Evolutionary conservation across 169 alveolate species (phyloP).

Genomic region (Perkinsus olseni): DNA sequence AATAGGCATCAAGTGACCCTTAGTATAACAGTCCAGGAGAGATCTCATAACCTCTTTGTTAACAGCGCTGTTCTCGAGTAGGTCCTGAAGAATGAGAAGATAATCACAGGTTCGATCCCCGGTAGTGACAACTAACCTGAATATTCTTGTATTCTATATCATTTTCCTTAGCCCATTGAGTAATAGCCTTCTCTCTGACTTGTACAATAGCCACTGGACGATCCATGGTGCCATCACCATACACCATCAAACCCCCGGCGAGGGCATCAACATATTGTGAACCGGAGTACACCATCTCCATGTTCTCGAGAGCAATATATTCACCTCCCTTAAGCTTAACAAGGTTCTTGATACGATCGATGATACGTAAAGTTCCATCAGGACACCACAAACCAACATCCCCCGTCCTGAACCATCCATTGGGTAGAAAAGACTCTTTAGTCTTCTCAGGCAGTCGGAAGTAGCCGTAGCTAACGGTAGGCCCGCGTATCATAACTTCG

Average conservation of each 20-base stretch:
- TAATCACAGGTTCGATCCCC: no score
- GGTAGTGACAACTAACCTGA: no score
- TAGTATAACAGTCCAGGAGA: background rate
- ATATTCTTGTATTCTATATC: background rate
- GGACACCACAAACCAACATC: conserved; percentile 49
- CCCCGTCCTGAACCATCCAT: conserved; percentile 65
- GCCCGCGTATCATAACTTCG: conserved; percentile 67
- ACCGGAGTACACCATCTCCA: background rate
- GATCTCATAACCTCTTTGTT: background rate
- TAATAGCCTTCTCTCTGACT: background rate
- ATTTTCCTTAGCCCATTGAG: background rate
- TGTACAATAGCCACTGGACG: background rate
- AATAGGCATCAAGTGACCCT: background rate
- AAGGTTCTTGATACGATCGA: conserved; percentile 66
- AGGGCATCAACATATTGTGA: background rate
- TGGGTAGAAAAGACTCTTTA: conserved; percentile 30
- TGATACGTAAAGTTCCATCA: conserved; percentile 53
- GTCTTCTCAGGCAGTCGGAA: conserved; percentile 62
- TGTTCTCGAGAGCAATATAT: background rate
- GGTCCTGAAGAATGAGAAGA: no score
- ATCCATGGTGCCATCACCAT: background rate
- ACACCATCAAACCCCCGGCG: background rate
- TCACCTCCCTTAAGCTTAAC: conserved; percentile 64
- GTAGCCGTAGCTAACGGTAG: conserved; percentile 53
- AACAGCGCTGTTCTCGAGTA: background rate